These are phyloP conservation scores for Huntiella decipiens DNA, from an alignment of 2,329 filamentous ascomycete species.

Conservation along the genomic window DNA sequence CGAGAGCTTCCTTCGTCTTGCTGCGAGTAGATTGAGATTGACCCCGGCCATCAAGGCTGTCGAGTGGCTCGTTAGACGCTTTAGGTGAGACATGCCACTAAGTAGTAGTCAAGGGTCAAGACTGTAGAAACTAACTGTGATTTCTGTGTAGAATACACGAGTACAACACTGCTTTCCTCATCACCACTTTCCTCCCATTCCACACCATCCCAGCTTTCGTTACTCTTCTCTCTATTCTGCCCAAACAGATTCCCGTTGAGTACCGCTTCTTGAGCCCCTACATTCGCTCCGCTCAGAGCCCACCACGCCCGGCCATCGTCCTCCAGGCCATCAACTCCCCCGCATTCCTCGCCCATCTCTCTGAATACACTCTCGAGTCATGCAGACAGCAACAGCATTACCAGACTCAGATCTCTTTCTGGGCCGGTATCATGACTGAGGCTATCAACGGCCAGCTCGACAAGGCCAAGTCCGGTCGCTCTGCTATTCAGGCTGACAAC, in stretches of 20 bases:
- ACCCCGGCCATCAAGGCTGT: conserved; percentile 78
- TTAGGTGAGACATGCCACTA: conserved; percentile 39
- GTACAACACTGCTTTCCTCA: conserved; percentile 58
- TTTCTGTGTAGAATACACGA: conserved; percentile 54
- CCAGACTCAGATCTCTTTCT: conserved; percentile 66
- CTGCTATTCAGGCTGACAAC: conserved; percentile 57
- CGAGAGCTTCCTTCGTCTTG: conserved; percentile 65
- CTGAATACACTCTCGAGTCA: conserved; percentile 58
- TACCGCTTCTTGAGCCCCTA: conserved; percentile 81
- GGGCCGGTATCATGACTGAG: conserved; percentile 76
- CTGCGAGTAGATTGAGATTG: conserved; percentile 57
- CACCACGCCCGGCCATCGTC: conserved; percentile 64
- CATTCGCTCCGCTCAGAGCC: conserved; percentile 53
- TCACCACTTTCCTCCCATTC: conserved; percentile 83
- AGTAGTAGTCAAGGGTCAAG: no score
- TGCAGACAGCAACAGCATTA: conserved; percentile 56
- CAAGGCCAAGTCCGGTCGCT: conserved; percentile 53
- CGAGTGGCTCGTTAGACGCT: conserved; percentile 86
- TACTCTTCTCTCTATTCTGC: conserved; percentile 72
- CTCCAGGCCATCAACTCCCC: conserved; percentile 66
- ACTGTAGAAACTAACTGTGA: not conserved
- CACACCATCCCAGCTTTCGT: conserved; percentile 72
- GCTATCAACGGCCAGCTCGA: conserved; percentile 70
- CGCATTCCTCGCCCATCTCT: conserved; percentile 56
- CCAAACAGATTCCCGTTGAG: conserved; percentile 49